Conservation (phyloP, 2,329 filamentous ascomycete genomes). For the Fusarium chuoi region DNA sequence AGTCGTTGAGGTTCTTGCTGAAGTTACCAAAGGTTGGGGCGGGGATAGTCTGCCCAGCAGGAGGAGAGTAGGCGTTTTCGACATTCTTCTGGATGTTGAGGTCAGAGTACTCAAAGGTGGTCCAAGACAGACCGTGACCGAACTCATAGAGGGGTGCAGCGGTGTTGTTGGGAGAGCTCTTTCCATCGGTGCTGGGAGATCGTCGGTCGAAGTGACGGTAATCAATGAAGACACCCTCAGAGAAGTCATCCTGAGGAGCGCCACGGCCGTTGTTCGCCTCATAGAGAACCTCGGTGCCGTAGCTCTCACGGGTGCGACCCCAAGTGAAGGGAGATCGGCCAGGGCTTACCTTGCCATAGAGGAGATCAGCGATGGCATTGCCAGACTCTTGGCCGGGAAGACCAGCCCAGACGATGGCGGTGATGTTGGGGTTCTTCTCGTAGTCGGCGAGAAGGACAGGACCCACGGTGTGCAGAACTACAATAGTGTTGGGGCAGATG, state of each 20-base stretch:
- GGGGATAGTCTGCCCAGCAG: conserved; percentile 67
- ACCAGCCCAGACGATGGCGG: conserved; percentile 85
- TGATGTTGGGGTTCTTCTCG: conserved; percentile 80
- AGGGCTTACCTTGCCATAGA: conserved; percentile 84
- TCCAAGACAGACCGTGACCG: conserved; percentile 83
- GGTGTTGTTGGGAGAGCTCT: conserved; percentile 35
- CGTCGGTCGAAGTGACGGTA: conserved; percentile 72
- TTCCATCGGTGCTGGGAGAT: conserved; percentile 46
- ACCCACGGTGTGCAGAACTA: conserved; percentile 88
- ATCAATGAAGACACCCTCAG: conserved; percentile 84
- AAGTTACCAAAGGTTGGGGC: conserved; percentile 74
- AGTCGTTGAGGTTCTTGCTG: conserved; percentile 71
- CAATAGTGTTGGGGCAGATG: conserved; percentile 86
- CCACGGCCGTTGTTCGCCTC: conserved; percentile 73
- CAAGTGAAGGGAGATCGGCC: conserved; percentile 85
- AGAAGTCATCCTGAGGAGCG: conserved; percentile 78
- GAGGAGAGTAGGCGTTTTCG: conserved; percentile 66
- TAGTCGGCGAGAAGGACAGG: conserved; percentile 81
- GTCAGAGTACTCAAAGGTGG: conserved; percentile 79
- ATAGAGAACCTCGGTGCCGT: conserved; percentile 74
- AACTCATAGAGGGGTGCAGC: conserved; percentile 80
- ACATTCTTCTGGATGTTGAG: conserved; percentile 64
- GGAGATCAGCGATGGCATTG: conserved; percentile 81
- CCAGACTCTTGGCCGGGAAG: conserved; percentile 86
- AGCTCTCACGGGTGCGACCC: conserved; percentile 73